Evolutionary conservation across 2,329 filamentous ascomycete genomes (phyloP).

Genomic region (Xylariales sp.): DNA sequence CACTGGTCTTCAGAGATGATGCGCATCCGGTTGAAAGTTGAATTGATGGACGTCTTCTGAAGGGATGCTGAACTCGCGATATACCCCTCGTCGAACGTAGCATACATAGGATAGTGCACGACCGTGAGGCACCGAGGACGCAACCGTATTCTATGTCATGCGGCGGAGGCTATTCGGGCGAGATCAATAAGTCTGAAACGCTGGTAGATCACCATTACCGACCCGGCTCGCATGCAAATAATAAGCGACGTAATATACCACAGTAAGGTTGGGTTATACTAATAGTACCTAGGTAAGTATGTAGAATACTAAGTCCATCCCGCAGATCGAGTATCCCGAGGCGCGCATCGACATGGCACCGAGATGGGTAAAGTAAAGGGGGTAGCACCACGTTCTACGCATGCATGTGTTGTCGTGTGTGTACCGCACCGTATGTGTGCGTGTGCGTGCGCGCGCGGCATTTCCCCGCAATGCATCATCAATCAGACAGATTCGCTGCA

Average conservation of each 20-base stretch:
- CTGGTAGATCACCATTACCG: background rate
- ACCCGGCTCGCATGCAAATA: background rate
- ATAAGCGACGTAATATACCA: no score
- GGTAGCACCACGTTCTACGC: conserved; percentile 24
- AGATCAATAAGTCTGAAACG: conserved; percentile 25
- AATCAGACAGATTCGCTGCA: conserved; percentile 13
- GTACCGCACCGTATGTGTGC: background rate
- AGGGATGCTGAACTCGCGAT: background rate
- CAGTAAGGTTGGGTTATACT: no score
- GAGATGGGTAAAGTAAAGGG: background rate
- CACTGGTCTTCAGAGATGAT: background rate
- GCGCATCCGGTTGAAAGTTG: background rate
- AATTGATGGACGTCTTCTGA: background rate
- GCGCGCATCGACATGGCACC: conserved; percentile 4
- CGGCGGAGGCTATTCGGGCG: background rate
- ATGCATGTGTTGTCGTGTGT: conserved; percentile 35
- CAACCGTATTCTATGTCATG: background rate
- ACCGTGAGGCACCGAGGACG: background rate
- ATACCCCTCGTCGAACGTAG: background rate
- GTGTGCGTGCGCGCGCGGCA: conserved; percentile 17
- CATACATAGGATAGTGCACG: background rate
- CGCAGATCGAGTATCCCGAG: conserved; percentile 28
- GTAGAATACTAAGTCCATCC: no score
- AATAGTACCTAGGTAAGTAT: no score
- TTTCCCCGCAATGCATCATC: conserved; percentile 35